Evolutionary conservation across 2,329 filamentous ascomycete genomes (phyloP).

Genomic region (Pyrenophora graminea): DNA sequence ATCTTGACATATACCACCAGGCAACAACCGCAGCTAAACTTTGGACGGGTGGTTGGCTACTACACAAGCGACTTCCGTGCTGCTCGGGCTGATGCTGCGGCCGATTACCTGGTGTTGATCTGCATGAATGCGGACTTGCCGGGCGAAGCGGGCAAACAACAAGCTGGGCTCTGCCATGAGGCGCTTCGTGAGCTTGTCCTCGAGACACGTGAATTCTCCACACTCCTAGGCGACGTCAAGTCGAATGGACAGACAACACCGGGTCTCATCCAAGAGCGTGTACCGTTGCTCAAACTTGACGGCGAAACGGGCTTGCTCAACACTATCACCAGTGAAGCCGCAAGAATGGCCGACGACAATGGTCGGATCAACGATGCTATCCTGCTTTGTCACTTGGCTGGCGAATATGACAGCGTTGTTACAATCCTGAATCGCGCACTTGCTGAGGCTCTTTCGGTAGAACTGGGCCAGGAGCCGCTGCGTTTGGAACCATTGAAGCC

Average conservation of each 20-base stretch:
- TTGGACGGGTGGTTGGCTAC: conserved; percentile 88
- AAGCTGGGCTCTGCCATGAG: conserved; percentile 84
- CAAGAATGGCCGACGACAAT: conserved; percentile 90
- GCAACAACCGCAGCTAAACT: conserved; percentile 82
- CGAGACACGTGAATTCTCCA: conserved; percentile 95
- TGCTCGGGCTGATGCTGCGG: conserved; percentile 83
- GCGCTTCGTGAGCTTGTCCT: conserved; percentile 90
- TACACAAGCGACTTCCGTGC: conserved; percentile 96
- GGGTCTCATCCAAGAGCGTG: conserved; percentile 85
- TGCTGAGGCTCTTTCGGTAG: conserved; percentile 84
- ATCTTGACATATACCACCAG: conserved; percentile 72
- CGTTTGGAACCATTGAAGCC: conserved; percentile 81
- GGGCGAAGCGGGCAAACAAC: conserved; percentile 73
- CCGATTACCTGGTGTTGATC: conserved; percentile 90
- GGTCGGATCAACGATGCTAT: conserved; percentile 93
- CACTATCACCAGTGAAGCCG: conserved; percentile 90
- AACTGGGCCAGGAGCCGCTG: conserved; percentile 80
- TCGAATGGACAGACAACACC: conserved; percentile 82
- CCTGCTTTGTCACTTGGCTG: conserved; percentile 88
- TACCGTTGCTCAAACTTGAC: conserved; percentile 76
- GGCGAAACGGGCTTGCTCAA: conserved; percentile 84
- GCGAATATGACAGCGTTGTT: conserved; percentile 94
- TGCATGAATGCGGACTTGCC: conserved; percentile 86
- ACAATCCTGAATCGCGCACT: conserved; percentile 85
- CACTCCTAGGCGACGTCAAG: conserved; percentile 87